Evolutionary conservation across 106 monocot genomes (phyloP).

Genomic region (Dendrobium catenatum): DNA sequence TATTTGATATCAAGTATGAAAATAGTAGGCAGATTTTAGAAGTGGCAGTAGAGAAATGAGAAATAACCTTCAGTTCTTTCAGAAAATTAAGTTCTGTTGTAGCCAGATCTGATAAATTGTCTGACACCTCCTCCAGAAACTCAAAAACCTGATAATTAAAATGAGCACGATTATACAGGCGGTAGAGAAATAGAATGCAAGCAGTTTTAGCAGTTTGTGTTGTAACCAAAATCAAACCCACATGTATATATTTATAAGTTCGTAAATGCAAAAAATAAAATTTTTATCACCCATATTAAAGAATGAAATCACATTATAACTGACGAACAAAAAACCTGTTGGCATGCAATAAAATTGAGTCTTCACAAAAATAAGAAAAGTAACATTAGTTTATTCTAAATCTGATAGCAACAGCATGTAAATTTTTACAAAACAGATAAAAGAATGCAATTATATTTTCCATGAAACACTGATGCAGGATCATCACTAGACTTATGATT

Average conservation of each 20-base stretch:
- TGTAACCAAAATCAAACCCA: not conserved
- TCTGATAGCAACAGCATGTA: not conserved
- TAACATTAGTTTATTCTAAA: not conserved
- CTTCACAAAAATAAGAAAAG: not conserved
- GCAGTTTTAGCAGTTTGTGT: not conserved
- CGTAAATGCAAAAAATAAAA: not conserved
- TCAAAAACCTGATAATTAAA: slow-evolving; percentile 63
- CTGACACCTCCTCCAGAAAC: slow-evolving; percentile 81
- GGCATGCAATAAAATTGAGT: not conserved
- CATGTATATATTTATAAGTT: not conserved
- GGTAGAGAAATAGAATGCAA: not conserved
- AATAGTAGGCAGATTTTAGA: not conserved
- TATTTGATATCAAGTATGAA: not conserved
- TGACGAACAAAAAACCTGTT: not conserved
- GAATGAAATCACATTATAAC: not conserved
- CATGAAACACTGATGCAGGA: not conserved
- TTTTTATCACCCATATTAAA: not conserved
- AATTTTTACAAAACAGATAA: not conserved
- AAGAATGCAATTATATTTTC: not conserved
- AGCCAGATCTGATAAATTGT: slow-evolving; percentile 51
- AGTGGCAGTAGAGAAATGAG: not conserved
- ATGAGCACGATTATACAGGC: not conserved
- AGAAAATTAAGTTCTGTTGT: slow-evolving; percentile 70
- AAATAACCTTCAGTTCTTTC: slow-evolving; percentile 77
- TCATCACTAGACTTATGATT: not conserved